These are phyloP conservation scores for Alternaria viburni DNA, from an alignment of 2,329 filamentous ascomycete species.

Conservation along the genomic window DNA sequence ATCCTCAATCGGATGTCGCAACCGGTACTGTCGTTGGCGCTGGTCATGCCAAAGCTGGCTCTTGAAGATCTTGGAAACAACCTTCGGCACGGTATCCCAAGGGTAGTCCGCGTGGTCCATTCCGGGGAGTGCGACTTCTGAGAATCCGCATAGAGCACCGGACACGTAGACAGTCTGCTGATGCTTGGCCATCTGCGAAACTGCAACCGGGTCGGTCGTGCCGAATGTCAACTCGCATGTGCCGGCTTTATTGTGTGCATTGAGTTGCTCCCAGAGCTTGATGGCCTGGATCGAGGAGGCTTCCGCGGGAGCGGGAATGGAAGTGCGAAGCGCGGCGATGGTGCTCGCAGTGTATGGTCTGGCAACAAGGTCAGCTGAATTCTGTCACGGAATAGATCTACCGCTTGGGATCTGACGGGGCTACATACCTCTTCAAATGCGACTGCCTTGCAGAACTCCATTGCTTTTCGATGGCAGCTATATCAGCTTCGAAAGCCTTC, in stretches of 20 bases:
- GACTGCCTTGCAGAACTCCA: conserved; percentile 33
- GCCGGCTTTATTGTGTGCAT: conserved; percentile 42
- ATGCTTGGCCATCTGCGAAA: conserved; percentile 49
- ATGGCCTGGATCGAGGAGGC: conserved; percentile 41
- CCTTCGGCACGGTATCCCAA: conserved; percentile 52
- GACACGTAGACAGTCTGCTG: conserved; percentile 52
- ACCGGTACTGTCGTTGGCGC: conserved; percentile 48
- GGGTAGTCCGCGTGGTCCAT: conserved; percentile 54
- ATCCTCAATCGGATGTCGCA: conserved; percentile 39
- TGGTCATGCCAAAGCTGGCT: conserved; percentile 52
- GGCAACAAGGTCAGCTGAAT: neutral
- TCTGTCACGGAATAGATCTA: too few species aligned
- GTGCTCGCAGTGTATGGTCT: conserved; percentile 44
- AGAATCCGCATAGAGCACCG: conserved; percentile 50
- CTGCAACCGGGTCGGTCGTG: conserved; percentile 46
- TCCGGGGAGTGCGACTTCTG: conserved; percentile 47
- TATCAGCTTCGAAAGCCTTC: conserved; percentile 41
- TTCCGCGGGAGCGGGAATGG: conserved; percentile 32
- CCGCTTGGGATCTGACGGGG: neutral
- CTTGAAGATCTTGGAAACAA: conserved; percentile 51
- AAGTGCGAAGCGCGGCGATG: conserved; percentile 44
- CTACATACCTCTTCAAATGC: conserved; percentile 18
- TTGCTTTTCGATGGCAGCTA: conserved; percentile 44
- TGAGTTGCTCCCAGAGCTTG: conserved; percentile 49
- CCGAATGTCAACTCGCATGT: conserved; percentile 50